phyloP scores from a whole-genome alignment of 2,329 filamentous ascomycete genomes.

The Trichothecium sympodiale region DNA sequence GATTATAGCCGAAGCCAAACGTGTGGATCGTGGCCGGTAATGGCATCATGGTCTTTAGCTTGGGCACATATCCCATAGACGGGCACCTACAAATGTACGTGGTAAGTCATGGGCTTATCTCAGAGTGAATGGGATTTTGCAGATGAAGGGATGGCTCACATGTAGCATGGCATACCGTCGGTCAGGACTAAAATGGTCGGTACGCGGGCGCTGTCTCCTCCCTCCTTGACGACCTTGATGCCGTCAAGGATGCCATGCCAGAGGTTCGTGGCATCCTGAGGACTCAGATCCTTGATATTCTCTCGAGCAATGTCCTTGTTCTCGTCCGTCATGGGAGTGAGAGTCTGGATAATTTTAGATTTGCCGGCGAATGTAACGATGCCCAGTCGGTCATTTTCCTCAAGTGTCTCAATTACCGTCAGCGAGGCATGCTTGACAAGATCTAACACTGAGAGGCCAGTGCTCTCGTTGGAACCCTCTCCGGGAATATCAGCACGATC shows the following conservation, averaged over 20 bases:
- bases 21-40: conserved; percentile 31
- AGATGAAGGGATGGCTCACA: conserved; percentile 19
- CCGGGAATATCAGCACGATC: conserved; percentile 34
- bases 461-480: conserved; percentile 29
- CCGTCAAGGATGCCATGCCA: conserved; percentile 46
- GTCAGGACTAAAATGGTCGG: conserved; percentile 43
- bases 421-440: conserved; percentile 48
- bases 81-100: conserved; percentile 27
- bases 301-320: conserved; percentile 32
- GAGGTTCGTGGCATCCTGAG: conserved; percentile 36
- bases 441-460: conserved; percentile 44
- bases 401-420: conserved; percentile 46
- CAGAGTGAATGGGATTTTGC: neutral
- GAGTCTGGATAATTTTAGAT: conserved; percentile 30
- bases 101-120: neutral
- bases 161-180: conserved; percentile 42
- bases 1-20: conserved; percentile 23
- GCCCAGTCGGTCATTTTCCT: conserved; percentile 41
- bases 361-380: conserved; percentile 42
- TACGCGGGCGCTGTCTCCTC: conserved; percentile 21
- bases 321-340: conserved; percentile 32
- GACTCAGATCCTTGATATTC: conserved; percentile 30
- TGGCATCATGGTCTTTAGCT: conserved; percentile 29
- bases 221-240: conserved; percentile 32
- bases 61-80: conserved; percentile 40